Evolutionary conservation across 768 basidiomycete species (phyloP), one percentile per base, ranked within the genome.

Genomic region (Mrakia gelida): DNA sequence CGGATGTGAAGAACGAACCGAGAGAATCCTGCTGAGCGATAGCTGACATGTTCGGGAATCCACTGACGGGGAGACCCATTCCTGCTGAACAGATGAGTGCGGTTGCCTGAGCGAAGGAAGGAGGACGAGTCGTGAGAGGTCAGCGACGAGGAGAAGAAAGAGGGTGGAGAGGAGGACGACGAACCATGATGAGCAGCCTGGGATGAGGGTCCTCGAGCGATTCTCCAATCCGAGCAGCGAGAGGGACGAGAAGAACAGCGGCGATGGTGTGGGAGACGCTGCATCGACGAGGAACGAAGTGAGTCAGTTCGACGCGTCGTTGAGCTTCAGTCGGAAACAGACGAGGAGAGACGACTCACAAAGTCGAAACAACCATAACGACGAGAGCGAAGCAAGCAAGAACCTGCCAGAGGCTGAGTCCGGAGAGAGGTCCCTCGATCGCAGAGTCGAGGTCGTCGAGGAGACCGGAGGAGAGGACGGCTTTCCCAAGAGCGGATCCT

Each of bases 181-280:
- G 79, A 81, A 95, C 88, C 86, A 99, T 96, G 81, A 98, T 92
- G 80, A 99, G 89, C 13, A 98, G 85, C 81, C 94, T 91, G 63
- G 88, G 86, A 80, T 91, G 92, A 65, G 90, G 86, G 10, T 86
- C 87, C 0, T 89, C 89, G 67, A 98, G 86, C 70, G 89, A 92
- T n/a, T 87, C 85, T 11, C 94, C 97, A 28, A 98, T 92, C 85
- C 93, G 89, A 79, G 91, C 89, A 10, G 96, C 97, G 79, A 99
- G 96, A 34, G 97, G 97, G 26, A 97, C 95, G n/a, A 98, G 89
- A 28, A 99, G 88, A 32, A 98, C 93, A 76, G 92, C 93, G 2
- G 97, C 95, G 82, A 99, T 97, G 18, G 95, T 95, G 85, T 96
- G 97, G 83, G 93, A 95, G 84, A 99, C 0, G 94, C 95, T n/a